Percentiles rank a stretch among this genome's conserved stretches.
Evolutionary conservation across 2,329 filamentous ascomycete species (phyloP).

Genomic region (Penicillium sp.): DNA sequence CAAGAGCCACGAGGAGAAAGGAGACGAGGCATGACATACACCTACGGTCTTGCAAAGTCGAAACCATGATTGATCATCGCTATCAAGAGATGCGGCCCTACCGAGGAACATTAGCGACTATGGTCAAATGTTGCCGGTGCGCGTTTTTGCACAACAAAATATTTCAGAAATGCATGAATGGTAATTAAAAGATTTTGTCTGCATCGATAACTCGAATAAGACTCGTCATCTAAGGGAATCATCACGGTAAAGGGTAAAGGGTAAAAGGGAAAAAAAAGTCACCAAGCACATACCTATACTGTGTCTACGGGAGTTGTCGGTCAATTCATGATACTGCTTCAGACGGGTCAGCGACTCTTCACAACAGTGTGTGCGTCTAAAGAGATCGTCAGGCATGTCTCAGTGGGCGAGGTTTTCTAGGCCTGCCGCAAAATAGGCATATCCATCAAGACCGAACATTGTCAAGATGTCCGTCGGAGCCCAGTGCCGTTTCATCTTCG

Average conservation of each 20-base stretch:
- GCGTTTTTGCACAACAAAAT: constrained; percentile 7
- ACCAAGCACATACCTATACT: constrained; percentile 15
- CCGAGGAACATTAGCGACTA: constrained; percentile 13
- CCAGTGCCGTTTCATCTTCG: constrained; percentile 72
- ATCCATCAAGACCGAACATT: constrained; percentile 69
- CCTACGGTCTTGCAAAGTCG: constrained; percentile 11
- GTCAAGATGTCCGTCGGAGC: constrained; percentile 70
- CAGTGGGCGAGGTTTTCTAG: constrained; percentile 99
- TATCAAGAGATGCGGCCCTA: neutral
- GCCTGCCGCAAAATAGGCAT: constrained; percentile 89
- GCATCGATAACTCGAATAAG: constrained; percentile 62
- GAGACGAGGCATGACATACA: constrained; percentile 30
- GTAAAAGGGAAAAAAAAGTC: constrained; percentile 1
- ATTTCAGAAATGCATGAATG: constrained; percentile 61
- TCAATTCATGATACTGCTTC: constrained; percentile 14
- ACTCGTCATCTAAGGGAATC: constrained; percentile 63
- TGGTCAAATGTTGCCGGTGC: constrained; percentile 5
- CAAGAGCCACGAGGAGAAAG: constrained; percentile 39
- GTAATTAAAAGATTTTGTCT: constrained; percentile 55
- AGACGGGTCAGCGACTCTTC: constrained; percentile 30
- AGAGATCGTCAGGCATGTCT: constrained; percentile 42
- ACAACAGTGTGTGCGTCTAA: constrained; percentile 20
- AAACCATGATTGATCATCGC: no score
- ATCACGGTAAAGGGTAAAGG: constrained; percentile 37
- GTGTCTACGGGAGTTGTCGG: constrained; percentile 12